Percentiles rank a stretch among this genome's conserved stretches.
These are phyloP conservation scores for Plasmopara halstedii DNA, from an alignment of 352 stramenopile genomes.

Conservation along the genomic window DNA sequence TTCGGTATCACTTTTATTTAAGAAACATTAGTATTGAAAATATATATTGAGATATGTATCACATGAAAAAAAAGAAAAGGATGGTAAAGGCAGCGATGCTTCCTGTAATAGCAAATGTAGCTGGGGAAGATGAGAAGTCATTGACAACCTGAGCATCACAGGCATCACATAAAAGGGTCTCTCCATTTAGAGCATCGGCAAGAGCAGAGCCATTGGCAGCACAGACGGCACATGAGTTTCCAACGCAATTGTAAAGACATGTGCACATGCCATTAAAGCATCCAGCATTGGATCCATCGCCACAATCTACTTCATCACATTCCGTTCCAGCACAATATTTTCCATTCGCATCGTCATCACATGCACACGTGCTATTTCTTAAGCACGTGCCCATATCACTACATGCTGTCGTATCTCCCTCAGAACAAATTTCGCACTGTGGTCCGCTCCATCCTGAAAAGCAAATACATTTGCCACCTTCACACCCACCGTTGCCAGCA, in stretches of 20 bases:
- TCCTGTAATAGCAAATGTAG: background rate
- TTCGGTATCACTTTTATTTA: too few relatives aligned
- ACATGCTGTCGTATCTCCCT: slow-evolving; percentile 41
- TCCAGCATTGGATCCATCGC: slow-evolving; percentile 35
- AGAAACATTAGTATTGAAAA: too few relatives aligned
- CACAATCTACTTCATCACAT: slow-evolving; percentile 47
- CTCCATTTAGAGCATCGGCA: slow-evolving; percentile 17
- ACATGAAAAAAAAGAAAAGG: background rate
- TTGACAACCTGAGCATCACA: slow-evolving; percentile 14
- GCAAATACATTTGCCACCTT: slow-evolving; percentile 41
- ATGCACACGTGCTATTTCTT: slow-evolving; percentile 50
- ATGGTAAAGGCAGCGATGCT: slow-evolving; percentile 5
- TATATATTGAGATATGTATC: too few relatives aligned
- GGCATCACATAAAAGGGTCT: slow-evolving; percentile 34
- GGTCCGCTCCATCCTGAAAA: slow-evolving; percentile 54
- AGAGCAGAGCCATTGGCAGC: slow-evolving; percentile 30
- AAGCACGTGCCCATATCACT: slow-evolving; percentile 46
- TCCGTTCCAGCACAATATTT: slow-evolving; percentile 43
- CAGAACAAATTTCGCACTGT: slow-evolving; percentile 55
- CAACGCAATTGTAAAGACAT: slow-evolving; percentile 49
- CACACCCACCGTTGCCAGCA: slow-evolving; percentile 39
- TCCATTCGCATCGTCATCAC: slow-evolving; percentile 37
- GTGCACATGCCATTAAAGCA: slow-evolving; percentile 48
- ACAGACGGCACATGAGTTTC: slow-evolving; percentile 34
- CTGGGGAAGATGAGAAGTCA: slow-evolving; percentile 12